Conservation (phyloP, 2,329 filamentous ascomycete species). For the Venturia carpophila region DNA sequence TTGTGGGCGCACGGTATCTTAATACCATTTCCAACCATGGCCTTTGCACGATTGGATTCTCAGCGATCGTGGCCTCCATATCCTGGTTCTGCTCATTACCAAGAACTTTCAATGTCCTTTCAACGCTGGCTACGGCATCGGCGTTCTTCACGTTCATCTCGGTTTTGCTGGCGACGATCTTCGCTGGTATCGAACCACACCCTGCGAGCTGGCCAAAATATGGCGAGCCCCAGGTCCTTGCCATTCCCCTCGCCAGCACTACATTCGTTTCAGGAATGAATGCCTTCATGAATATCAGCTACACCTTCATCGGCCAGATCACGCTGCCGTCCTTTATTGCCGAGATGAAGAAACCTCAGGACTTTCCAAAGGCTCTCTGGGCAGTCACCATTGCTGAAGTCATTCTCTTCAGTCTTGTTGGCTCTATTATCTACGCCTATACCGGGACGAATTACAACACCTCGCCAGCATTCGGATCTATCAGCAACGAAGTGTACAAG, state of each 20-base stretch:
- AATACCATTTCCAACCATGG: slow-evolving; percentile 74
- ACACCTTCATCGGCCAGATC: slow-evolving; percentile 94
- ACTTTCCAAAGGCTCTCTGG: slow-evolving; percentile 91
- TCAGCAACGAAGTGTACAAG: slow-evolving; percentile 66
- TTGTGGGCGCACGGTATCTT: slow-evolving; percentile 77
- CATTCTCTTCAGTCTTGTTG: slow-evolving; percentile 76
- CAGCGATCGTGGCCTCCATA: slow-evolving; percentile 63
- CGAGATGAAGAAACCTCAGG: slow-evolving; percentile 73
- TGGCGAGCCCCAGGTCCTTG: slow-evolving; percentile 61
- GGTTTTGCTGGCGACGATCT: slow-evolving; percentile 74
- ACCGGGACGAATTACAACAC: slow-evolving; percentile 86
- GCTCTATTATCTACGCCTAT: slow-evolving; percentile 74
- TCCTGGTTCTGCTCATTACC: slow-evolving; percentile 76
- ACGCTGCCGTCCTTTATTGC: slow-evolving; percentile 91
- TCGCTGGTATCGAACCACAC: slow-evolving; percentile 66
- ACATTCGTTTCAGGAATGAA: slow-evolving; percentile 77
- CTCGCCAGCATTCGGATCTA: slow-evolving; percentile 75
- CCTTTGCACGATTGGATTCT: slow-evolving; percentile 73
- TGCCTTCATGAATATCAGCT: slow-evolving; percentile 90
- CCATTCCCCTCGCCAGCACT: slow-evolving; percentile 59
- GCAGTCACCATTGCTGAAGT: slow-evolving; percentile 83
- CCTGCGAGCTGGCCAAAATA: slow-evolving; percentile 53
- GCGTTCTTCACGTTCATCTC: slow-evolving; percentile 87
- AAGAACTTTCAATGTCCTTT: slow-evolving; percentile 73
- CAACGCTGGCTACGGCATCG: slow-evolving; percentile 69